These are phyloP conservation scores for Xylariaceae sp. DNA, from an alignment of 2,329 filamentous ascomycete species.

Conservation along the genomic window DNA sequence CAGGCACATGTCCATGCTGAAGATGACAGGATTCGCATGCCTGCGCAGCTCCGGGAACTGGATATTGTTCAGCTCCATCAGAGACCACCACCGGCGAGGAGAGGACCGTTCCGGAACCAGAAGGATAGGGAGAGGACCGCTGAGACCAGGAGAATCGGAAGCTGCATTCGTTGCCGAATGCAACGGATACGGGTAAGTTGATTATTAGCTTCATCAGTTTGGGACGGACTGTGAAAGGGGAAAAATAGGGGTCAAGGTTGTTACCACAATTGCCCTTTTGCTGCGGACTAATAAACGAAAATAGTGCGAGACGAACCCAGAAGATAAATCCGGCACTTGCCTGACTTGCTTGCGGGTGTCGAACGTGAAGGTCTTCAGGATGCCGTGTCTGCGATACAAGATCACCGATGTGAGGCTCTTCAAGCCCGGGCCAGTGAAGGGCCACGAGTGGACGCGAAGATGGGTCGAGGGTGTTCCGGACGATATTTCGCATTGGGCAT, in stretches of 20 bases:
- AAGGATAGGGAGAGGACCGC: slow-evolving; percentile 50
- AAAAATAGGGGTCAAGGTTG: background rate
- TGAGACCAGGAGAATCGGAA: slow-evolving; percentile 52
- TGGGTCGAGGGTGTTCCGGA: slow-evolving; percentile 53
- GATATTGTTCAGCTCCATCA: slow-evolving; percentile 35
- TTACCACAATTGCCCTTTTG: background rate
- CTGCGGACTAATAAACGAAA: slow-evolving; percentile 15
- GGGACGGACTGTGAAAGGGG: background rate
- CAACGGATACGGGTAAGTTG: slow-evolving; percentile 54
- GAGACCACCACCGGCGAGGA: slow-evolving; percentile 36
- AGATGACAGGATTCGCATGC: slow-evolving; percentile 18
- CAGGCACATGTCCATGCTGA: slow-evolving; percentile 16
- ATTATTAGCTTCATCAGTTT: background rate
- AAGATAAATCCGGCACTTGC: slow-evolving; percentile 45
- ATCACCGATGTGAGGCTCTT: slow-evolving; percentile 54
- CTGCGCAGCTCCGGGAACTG: slow-evolving; percentile 24
- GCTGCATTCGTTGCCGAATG: slow-evolving; percentile 57
- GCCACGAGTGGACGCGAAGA: slow-evolving; percentile 54
- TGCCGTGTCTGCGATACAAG: slow-evolving; percentile 57
- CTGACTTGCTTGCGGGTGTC: slow-evolving; percentile 49
- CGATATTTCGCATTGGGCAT: slow-evolving; percentile 53
- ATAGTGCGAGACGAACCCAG: slow-evolving; percentile 49
- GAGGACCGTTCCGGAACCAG: slow-evolving; percentile 53
- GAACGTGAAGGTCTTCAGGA: slow-evolving; percentile 46
- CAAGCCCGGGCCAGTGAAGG: slow-evolving; percentile 54